Evolutionary conservation across 2,329 filamentous ascomycete species (phyloP), one percentile per base, ranked within the genome.

Genomic region (Endoconidiophora laricicola): DNA sequence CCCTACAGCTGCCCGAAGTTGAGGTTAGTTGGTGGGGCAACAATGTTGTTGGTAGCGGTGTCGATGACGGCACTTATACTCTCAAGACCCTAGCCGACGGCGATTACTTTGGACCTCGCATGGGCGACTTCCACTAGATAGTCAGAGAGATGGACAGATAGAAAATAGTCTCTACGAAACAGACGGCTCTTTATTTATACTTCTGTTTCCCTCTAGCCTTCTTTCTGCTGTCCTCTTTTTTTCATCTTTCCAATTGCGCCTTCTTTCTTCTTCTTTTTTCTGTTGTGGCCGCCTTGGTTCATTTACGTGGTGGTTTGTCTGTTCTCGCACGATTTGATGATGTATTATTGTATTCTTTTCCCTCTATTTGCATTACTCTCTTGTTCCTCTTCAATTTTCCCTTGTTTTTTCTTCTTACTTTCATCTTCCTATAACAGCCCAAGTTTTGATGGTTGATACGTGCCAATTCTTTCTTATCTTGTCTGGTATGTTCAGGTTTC

Each of bases 21-120:
- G 58, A 64, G 22, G 57, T 73, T 42, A 55, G 65, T 6, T 73
- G 70, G 70, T 73, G 70, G 70, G 70, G 70, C 33, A 73, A 73
- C 55, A 59, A 56, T 16, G 61, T 67, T 6, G 60, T 64, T 3
- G 60, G 62, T 14, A 55, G 62, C 47, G 69, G 68, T 26, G 69
- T 68, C 39, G 69, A 71, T 56, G 64, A 62, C 50, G 56, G 58
- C 14, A 60, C 65, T 3, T 71, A 68, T 53, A 60, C 60, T 9
- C 58, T 65, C 46, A 52, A 58, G 2, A 60, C 63, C 53, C 56
- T 70, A 10, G 26, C 52, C 4, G 48, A 57, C 7, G 61, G 60
- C 36, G 61, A 64, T 47, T 60, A 60, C 47, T 64, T 64, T 43
- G 61, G 61, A 3, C 62, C 61, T 48, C 50, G 54, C 14, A 33